Percentiles rank a stretch among this genome's conserved stretches.
These are phyloP conservation scores for Colletotrichum ledebouriae DNA, from an alignment of 2,329 filamentous ascomycete species.

Conservation along the genomic window DNA sequence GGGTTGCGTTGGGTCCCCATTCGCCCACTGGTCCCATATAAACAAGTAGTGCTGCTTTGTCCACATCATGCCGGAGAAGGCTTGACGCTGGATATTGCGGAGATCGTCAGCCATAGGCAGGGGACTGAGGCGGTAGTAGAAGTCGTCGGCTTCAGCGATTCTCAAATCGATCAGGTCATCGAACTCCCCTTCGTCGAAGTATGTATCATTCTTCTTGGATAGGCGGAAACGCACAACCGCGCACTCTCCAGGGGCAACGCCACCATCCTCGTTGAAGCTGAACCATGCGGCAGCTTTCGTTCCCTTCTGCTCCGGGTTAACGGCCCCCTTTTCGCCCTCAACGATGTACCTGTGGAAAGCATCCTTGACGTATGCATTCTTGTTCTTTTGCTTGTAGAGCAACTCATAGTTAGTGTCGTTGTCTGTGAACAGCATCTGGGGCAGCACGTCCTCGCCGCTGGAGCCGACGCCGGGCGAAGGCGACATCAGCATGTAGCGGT, in stretches of 20 bases:
- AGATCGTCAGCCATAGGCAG: slow-evolving; percentile 94
- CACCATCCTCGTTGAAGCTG: slow-evolving; percentile 88
- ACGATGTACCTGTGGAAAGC: slow-evolving; percentile 93
- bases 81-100: slow-evolving; percentile 94
- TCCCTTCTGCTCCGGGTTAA: slow-evolving; percentile 84
- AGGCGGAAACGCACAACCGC: slow-evolving; percentile 95
- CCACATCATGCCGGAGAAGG: slow-evolving; percentile 98
- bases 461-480: slow-evolving; percentile 88
- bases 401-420: slow-evolving; percentile 91
- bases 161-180: slow-evolving; percentile 91
- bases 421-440: slow-evolving; percentile 90
- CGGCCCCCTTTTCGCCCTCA: slow-evolving; percentile 80
- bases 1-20: slow-evolving; percentile 89
- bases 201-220: slow-evolving; percentile 79
- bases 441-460: slow-evolving; percentile 85
- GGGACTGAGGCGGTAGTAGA: slow-evolving; percentile 93
- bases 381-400: slow-evolving; percentile 84
- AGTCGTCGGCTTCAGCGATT: slow-evolving; percentile 92
- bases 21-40: slow-evolving; percentile 98
- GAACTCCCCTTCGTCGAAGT: slow-evolving; percentile 92
- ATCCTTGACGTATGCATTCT: slow-evolving; percentile 90
- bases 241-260: slow-evolving; percentile 90
- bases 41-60: slow-evolving; percentile 98
- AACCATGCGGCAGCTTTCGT: slow-evolving; percentile 96
- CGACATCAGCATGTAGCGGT: slow-evolving; percentile 86